Evolutionary conservation across 129 eudicot species (phyloP).

Genomic region (Glebionis coronaria): DNA sequence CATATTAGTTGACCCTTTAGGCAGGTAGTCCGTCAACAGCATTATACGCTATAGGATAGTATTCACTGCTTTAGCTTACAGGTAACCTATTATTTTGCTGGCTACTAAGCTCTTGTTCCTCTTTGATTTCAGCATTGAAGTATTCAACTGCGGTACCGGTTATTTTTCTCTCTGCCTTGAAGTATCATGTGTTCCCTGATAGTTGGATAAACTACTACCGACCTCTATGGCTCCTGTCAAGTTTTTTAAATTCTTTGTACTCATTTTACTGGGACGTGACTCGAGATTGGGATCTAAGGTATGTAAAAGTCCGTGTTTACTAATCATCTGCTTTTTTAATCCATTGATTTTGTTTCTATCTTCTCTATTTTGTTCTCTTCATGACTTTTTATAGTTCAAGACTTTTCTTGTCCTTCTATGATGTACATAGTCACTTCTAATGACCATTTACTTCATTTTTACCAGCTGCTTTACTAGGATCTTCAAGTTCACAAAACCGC

Average conservation of each 20-base stretch:
- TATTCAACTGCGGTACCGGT: slow-evolving; percentile 94
- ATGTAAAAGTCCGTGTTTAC: slow-evolving; percentile 18
- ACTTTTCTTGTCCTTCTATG: slow-evolving; percentile 1
- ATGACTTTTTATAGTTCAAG: not conserved
- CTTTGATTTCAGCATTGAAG: slow-evolving; percentile 77
- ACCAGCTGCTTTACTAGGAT: slow-evolving; percentile 87
- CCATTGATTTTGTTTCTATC: not conserved
- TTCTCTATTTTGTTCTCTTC: too few relatives aligned
- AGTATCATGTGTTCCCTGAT: slow-evolving; percentile 82
- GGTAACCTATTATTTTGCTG: not conserved
- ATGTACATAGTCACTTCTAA: slow-evolving; percentile 2
- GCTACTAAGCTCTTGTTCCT: slow-evolving; percentile 9
- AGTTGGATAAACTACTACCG: slow-evolving; percentile 75
- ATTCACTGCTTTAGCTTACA: not conserved
- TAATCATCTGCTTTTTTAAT: not conserved
- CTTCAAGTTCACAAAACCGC: slow-evolving; percentile 87
- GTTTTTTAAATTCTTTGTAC: slow-evolving; percentile 72
- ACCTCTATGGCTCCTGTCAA: slow-evolving; percentile 83
- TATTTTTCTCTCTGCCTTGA: slow-evolving; percentile 93
- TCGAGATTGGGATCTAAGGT: slow-evolving; percentile 98
- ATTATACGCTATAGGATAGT: not conserved
- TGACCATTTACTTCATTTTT: slow-evolving; percentile 20
- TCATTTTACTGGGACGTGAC: slow-evolving; percentile 96
- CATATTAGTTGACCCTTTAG: not conserved
- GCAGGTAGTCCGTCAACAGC: too few relatives aligned